Conservation (phyloP, 225 moss, liverwort and hornwort species). For the Thuidium tamariscinum region DNA sequence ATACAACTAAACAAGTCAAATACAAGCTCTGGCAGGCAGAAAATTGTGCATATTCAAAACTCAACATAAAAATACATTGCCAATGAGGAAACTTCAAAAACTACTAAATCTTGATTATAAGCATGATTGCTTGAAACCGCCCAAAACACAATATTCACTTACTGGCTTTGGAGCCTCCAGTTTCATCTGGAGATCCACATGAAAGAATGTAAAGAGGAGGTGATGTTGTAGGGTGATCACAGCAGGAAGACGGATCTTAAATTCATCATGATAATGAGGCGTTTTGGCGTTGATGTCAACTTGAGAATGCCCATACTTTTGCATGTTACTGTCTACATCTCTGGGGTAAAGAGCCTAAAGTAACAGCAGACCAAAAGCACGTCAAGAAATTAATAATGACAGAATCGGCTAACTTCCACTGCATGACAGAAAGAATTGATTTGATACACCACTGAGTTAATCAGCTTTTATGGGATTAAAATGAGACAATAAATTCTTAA, state of each 20-base stretch:
- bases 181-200: conserved; percentile 99
- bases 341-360: conserved; percentile 82
- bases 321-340: conserved; percentile 70
- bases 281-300: conserved; percentile 74
- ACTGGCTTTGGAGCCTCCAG: conserved; percentile 98
- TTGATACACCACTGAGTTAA: not conserved
- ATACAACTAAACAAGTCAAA: not conserved
- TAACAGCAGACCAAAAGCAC: not conserved
- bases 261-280: conserved; percentile 92
- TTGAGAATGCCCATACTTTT: conserved; percentile 95
- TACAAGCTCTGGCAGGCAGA: not conserved
- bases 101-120: not conserved
- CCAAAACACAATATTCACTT: not conserved
- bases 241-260: conserved; percentile 89
- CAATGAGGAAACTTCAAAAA: not conserved
- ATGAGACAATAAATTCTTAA: not conserved
- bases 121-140: not conserved
- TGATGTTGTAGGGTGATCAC: conserved; percentile 88
- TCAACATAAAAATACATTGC: not conserved
- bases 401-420: not conserved
- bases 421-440: not conserved
- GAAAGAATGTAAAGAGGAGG: conserved; percentile 95
- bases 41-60: not conserved
- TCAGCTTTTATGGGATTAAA: not conserved
- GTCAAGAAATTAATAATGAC: not conserved